These are phyloP conservation scores for Tylopilus balloui DNA, from an alignment of 768 basidiomycete species.

Conservation along the genomic window DNA sequence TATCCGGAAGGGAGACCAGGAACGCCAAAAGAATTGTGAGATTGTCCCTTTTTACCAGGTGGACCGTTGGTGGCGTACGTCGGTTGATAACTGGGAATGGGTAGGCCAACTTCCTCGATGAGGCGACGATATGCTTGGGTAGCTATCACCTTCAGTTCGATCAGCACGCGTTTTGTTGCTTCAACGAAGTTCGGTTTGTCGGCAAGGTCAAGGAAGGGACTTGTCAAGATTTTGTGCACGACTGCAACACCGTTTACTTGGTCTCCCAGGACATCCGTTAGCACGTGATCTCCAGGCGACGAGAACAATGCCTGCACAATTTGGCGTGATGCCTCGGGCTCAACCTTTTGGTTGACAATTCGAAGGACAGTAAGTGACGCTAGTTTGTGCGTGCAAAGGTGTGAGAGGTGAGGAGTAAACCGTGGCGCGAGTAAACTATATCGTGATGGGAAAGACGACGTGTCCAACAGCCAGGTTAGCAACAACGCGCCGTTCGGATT, in stretches of 20 bases:
- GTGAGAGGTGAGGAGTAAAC: conserved; percentile 93
- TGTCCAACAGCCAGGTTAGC: conserved; percentile 94
- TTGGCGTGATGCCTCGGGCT: conserved; percentile 80
- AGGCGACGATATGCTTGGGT: conserved; percentile 91
- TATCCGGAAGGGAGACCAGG: conserved; percentile 77
- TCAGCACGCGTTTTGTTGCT: conserved; percentile 85
- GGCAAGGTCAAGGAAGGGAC: conserved; percentile 71
- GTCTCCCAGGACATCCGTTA: conserved; percentile 92
- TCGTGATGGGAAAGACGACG: conserved; percentile 91
- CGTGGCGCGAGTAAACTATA: conserved; percentile 93
- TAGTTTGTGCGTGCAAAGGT: conserved; percentile 96
- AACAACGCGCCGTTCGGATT: conserved; percentile 96
- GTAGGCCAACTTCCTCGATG: conserved; percentile 91
- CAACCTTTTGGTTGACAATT: conserved; percentile 95
- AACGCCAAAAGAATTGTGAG: conserved; percentile 57
- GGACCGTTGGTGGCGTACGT: conserved; percentile 62
- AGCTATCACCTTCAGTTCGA: conserved; percentile 88
- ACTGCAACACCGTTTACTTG: conserved; percentile 95
- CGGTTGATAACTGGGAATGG: conserved; percentile 83
- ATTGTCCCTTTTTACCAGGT: conserved; percentile 52
- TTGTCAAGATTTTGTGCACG: conserved; percentile 88
- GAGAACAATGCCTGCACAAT: conserved; percentile 88
- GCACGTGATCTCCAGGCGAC: conserved; percentile 83
- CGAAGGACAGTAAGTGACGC: conserved; percentile 92
- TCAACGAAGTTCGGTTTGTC: conserved; percentile 72